Conservation (phyloP, 768 basidiomycete genomes). For the Coprinopsis strossmayeri region DNA sequence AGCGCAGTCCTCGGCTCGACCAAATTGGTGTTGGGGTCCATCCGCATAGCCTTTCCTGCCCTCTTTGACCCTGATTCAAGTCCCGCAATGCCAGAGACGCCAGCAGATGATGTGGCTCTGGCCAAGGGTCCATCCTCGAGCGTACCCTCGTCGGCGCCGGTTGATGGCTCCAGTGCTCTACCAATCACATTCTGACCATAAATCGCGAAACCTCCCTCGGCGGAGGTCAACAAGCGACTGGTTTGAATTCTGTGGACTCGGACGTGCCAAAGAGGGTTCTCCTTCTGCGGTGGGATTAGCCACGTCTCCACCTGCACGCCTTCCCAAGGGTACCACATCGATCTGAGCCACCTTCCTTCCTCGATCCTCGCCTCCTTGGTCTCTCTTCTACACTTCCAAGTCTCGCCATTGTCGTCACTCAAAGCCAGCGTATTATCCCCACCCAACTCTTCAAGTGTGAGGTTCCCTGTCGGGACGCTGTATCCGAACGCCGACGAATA, state of each 20-base stretch:
- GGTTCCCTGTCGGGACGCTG: constrained; percentile 61
- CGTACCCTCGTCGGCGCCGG: constrained; percentile 39
- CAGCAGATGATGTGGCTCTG: constrained; percentile 51
- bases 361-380: constrained; percentile 57
- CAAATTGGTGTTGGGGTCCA: constrained; percentile 69
- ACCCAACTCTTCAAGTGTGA: constrained; percentile 64
- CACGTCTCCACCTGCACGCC: constrained; percentile 71
- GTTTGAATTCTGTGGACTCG: constrained; percentile 59
- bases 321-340: constrained; percentile 71
- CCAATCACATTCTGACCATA: constrained; percentile 61
- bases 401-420: constrained; percentile 64
- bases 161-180: constrained; percentile 46
- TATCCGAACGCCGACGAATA: constrained; percentile 78
- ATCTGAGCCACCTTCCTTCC: constrained; percentile 46
- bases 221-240: constrained; percentile 43
- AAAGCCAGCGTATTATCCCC: constrained; percentile 68
- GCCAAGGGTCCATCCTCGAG: constrained; percentile 40
- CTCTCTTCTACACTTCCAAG: constrained; percentile 62
- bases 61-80: constrained; percentile 26
- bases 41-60: constrained; percentile 41
- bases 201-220: constrained; percentile 68
- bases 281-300: constrained; percentile 57
- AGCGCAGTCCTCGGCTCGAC: constrained; percentile 62
- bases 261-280: constrained; percentile 61
- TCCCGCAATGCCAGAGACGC: constrained; percentile 57